Evolutionary conservation across 2,329 filamentous ascomycete genomes (phyloP).

Genomic region (Verticillium tricorpus): DNA sequence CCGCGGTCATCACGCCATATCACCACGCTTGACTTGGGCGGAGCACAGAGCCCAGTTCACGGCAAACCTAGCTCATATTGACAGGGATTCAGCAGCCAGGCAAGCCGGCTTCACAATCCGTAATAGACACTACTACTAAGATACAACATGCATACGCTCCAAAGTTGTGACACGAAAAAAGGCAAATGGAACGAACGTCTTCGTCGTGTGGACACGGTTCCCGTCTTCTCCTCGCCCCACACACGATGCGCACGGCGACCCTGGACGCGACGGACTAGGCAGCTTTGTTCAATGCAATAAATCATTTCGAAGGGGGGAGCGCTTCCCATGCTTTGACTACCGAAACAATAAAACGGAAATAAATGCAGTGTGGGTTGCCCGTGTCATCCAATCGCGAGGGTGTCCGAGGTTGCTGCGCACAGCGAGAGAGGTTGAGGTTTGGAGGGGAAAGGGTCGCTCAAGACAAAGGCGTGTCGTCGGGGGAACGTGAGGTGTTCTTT

Average conservation of each 20-base stretch:
- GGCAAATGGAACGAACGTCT: neutral
- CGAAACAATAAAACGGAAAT: neutral
- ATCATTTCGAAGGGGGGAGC: neutral
- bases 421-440: neutral
- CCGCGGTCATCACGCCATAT: neutral
- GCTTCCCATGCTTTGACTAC: neutral
- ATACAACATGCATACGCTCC: conserved; percentile 33
- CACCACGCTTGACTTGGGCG: neutral
- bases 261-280: neutral
- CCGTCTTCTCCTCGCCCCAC: neutral
- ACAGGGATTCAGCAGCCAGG: neutral
- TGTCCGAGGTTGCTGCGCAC: neutral
- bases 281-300: neutral
- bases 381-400: neutral
- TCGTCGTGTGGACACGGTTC: neutral
- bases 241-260: neutral
- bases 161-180: conserved; percentile 22
- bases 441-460: neutral
- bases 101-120: neutral
- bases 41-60: neutral
- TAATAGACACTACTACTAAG: conserved; percentile 35
- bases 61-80: neutral
- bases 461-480: neutral
- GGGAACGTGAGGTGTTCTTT: neutral
- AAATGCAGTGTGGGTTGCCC: neutral